Evolutionary conservation across 768 basidiomycete species (phyloP), one percentile per base, ranked within the genome.

Genomic region (Cystofilobasidium macerans): DNA sequence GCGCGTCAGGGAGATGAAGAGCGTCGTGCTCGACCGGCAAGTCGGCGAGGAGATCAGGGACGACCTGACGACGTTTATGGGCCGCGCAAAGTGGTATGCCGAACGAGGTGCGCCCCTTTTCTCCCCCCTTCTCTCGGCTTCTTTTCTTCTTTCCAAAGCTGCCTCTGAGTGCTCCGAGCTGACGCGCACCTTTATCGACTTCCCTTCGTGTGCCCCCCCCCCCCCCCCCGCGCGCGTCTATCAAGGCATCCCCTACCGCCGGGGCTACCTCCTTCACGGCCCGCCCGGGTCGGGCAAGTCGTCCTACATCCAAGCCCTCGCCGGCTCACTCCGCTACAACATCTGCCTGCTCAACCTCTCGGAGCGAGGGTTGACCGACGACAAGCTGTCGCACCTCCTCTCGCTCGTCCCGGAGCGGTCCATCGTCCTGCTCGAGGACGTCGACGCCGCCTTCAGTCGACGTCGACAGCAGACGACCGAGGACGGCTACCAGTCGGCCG

Each of bases 251-350:
- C 95, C 95, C 0, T 99, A 98, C 74, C 85, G 95, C 28, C 82
- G 95, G 69, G 95, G 95, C 43, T 97, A 97, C 76, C 82, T 99
- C 13, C 78, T 99, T 20, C 84, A 98, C 72, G 95, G 95, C 14
- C 95, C 95, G 26, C 95, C 95, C 9, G 95, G 95, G 20, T 95
- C 92, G 0, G 95, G 95, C 57, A 99, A 99, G 74, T 93, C 94
- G 0, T 99, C 95, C 8, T 99, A 89, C 78, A 98, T 98, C 71
- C 94, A 98, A 77, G 92, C 95, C 16, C 81, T 98, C 35, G 95
- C 95, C 13, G 95, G 93, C 9, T 83, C 85, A 14, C 78, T 98
- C 36, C 85, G 85, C 36, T 98, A 97, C 78, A 93, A 98, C 76
- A 95, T 99, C 62, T 97, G 92, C 73, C 78, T 99, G 38, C 80